phyloP scores from a whole-genome alignment of 2,329 filamentous ascomycete genomes.

The Trichophyton schoenleinii region DNA sequence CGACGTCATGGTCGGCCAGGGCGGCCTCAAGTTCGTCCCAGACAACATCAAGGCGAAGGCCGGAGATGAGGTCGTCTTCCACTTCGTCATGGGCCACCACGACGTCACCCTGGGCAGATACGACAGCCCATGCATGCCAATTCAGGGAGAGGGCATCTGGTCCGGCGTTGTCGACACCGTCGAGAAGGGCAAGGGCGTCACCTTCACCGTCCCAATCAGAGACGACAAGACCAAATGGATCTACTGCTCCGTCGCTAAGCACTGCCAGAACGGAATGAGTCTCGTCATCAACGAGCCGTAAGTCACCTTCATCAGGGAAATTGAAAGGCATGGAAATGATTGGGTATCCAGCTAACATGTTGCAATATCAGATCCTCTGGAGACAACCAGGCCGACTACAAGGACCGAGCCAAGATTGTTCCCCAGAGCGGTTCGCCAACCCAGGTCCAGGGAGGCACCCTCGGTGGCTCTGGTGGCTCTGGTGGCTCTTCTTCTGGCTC shows the following conservation, averaged over 20 bases:
- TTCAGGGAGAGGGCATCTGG: constrained; percentile 7
- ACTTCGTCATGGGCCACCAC: constrained; percentile 9
- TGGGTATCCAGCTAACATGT: not conserved
- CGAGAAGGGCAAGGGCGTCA: constrained; percentile 6
- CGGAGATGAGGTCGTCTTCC: constrained; percentile 11
- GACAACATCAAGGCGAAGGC: constrained; percentile 5
- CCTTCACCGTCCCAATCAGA: constrained; percentile 37
- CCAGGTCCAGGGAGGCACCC: constrained; percentile 7
- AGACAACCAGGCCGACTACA: constrained; percentile 7
- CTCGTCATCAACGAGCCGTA: constrained; percentile 41
- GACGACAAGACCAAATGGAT: constrained; percentile 37
- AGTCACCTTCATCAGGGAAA: not conserved
- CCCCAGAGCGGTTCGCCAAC: constrained; percentile 4
- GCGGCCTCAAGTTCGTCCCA: constrained; percentile 7
- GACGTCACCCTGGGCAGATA: constrained; percentile 8
- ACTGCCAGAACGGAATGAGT: constrained; percentile 41
- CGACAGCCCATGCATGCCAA: constrained; percentile 6
- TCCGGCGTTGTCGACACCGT: constrained; percentile 11
- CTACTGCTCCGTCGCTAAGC: constrained; percentile 39
- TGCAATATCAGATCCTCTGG: constrained; percentile 4
- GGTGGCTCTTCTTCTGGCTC: not conserved
- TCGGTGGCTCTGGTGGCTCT: constrained; percentile 4
- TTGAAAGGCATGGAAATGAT: not conserved
- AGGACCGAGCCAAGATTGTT: constrained; percentile 1
- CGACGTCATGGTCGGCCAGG: constrained; percentile 9